Evolutionary conservation across 352 stramenopile genomes (phyloP).

Genomic region (Globisporangium heterothallicum): DNA sequence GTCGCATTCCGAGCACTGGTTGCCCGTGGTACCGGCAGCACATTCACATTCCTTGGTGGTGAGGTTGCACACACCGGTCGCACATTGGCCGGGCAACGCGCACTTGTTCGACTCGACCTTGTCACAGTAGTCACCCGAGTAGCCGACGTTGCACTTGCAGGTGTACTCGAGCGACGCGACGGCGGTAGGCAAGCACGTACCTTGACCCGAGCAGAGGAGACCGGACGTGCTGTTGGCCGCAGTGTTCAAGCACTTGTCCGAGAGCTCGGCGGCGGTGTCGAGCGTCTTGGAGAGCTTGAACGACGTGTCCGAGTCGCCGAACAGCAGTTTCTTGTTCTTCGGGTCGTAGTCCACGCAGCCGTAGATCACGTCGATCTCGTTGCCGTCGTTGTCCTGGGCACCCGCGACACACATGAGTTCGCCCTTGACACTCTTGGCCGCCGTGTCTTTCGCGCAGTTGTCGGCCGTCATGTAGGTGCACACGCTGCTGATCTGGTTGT

Average conservation of each 20-base stretch:
- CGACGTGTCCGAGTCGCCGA: conserved; percentile 46
- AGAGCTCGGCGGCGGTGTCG: conserved; percentile 32
- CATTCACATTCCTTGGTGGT: conserved; percentile 63
- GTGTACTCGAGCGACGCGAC: conserved; percentile 44
- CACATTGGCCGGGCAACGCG: conserved; percentile 62
- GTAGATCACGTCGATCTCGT: conserved; percentile 58
- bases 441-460: conserved; percentile 39
- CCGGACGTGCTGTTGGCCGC: conserved; percentile 39
- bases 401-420: conserved; percentile 53
- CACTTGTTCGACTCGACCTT: conserved; percentile 71
- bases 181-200: conserved; percentile 45
- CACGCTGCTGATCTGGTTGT: conserved; percentile 73
- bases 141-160: conserved; percentile 71
- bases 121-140: conserved; percentile 56
- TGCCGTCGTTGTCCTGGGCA: conserved; percentile 29
- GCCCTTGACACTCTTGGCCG: conserved; percentile 38
- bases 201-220: conserved; percentile 56
- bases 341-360: conserved; percentile 68
- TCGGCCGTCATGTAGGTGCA: conserved; percentile 72
- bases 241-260: conserved; percentile 43
- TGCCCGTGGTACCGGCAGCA: conserved; percentile 49
- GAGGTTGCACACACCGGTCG: conserved; percentile 61
- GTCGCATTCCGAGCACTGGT: conserved; percentile 73
- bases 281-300: conserved; percentile 46
- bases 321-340: conserved; percentile 39